Percentiles rank a stretch among this genome's conserved stretches.
Conservation (phyloP, 2,329 filamentous ascomycete genomes). For the Emergomyces pasteurianus region DNA sequence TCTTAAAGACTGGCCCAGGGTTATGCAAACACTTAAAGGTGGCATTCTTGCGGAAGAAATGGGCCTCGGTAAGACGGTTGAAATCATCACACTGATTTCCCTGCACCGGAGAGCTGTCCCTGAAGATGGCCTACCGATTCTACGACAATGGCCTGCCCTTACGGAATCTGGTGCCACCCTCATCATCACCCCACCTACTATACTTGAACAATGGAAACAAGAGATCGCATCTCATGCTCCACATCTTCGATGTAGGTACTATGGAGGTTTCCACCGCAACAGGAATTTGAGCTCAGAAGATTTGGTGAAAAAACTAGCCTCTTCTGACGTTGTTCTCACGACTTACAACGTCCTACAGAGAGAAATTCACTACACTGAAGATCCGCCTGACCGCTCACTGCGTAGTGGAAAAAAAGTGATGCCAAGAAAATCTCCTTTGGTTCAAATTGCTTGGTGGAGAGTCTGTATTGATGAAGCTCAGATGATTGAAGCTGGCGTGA, state of each 20-base stretch:
- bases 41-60: constrained; percentile 42
- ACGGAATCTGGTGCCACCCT: constrained; percentile 43
- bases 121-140: constrained; percentile 9
- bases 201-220: constrained; percentile 51
- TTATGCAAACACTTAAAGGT: constrained; percentile 22
- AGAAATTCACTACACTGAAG: constrained; percentile 66
- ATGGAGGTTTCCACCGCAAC: constrained; percentile 40
- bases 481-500: constrained; percentile 84
- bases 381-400: constrained; percentile 59
- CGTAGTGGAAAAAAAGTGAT: constrained; percentile 52
- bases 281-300: constrained; percentile 25
- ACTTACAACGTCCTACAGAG: constrained; percentile 59
- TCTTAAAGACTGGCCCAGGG: constrained; percentile 23
- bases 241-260: constrained; percentile 43
- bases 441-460: constrained; percentile 79
- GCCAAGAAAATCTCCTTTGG: constrained; percentile 60
- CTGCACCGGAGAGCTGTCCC: constrained; percentile 22
- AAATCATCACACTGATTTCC: constrained; percentile 36
- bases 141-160: constrained; percentile 16
- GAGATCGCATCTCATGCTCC: constrained; percentile 49
- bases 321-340: constrained; percentile 47
- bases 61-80: constrained; percentile 40
- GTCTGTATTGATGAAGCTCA: constrained; percentile 61
- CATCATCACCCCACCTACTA: constrained; percentile 50
- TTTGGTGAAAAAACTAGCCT: constrained; percentile 35